Evolutionary conservation across 805 yeast genomes (phyloP).

Genomic region (Ogataea saltuana): DNA sequence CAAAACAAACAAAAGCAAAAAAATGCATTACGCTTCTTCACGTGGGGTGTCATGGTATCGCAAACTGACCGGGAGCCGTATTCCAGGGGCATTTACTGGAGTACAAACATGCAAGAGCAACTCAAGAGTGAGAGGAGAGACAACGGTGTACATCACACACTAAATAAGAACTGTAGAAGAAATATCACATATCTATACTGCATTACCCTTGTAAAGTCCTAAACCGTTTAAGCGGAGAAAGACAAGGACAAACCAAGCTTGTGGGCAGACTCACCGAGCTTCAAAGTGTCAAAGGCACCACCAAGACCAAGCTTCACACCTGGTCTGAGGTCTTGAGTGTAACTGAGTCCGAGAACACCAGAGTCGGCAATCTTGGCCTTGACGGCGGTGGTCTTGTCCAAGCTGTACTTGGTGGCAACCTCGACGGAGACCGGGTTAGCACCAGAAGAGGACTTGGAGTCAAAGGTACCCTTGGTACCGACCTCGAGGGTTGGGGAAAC

Average conservation of each 20-base stretch:
- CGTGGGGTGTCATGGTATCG: too few species aligned
- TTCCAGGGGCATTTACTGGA: too few species aligned
- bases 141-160: too few species aligned
- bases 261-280: conserved; percentile 95
- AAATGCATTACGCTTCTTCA: too few species aligned
- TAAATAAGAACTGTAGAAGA: too few species aligned
- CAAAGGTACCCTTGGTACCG: conserved; percentile 97
- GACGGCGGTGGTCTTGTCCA: conserved; percentile 85
- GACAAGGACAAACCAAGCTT: conserved; percentile 94
- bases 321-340: conserved; percentile 92
- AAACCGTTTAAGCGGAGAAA: conserved; percentile 86
- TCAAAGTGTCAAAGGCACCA: conserved; percentile 93
- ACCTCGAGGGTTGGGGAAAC: conserved; percentile 90
- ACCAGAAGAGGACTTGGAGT: conserved; percentile 72
- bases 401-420: conserved; percentile 91
- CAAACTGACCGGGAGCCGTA: too few species aligned
- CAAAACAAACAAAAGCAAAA: too few species aligned
- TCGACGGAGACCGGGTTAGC: conserved; percentile 85
- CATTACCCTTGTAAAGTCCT: too few species aligned
- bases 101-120: too few species aligned
- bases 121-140: too few species aligned
- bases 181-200: too few species aligned
- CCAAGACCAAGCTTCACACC: conserved; percentile 98
- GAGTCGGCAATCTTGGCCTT: conserved; percentile 97
- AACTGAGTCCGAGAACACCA: conserved; percentile 90